Conservation (phyloP, 176 grass and related monocot genomes). For the Ananas comosus region DNA sequence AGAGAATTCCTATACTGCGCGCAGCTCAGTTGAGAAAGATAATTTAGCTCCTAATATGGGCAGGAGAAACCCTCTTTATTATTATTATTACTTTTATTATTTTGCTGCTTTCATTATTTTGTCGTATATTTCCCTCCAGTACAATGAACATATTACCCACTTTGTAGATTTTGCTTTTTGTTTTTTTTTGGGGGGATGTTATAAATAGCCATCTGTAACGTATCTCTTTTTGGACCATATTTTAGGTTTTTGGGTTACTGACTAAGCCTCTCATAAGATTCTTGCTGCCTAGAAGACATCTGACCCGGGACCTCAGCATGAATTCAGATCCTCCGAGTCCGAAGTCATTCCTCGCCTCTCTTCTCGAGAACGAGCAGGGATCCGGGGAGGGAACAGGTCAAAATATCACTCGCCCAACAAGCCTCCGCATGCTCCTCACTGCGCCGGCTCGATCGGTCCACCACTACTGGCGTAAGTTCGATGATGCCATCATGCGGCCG, state of each 20-base stretch:
- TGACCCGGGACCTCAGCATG: conserved; percentile 40
- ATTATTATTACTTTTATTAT: too few relatives aligned
- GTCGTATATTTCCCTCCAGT: too few relatives aligned
- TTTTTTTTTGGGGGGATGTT: neutral
- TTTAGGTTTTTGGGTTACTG: conserved; percentile 80
- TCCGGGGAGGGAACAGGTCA: conserved; percentile 19
- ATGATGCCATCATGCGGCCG: conserved; percentile 67
- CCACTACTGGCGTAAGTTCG: conserved; percentile 84
- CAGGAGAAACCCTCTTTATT: too few relatives aligned
- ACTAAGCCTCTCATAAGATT: conserved; percentile 74
- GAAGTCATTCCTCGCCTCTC: conserved; percentile 52
- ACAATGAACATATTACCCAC: neutral
- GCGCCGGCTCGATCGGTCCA: conserved; percentile 59
- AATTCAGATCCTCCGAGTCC: conserved; percentile 62
- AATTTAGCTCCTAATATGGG: too few relatives aligned
- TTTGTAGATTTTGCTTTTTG: neutral
- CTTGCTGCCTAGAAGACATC: conserved; percentile 37
- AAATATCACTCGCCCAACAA: conserved; percentile 39
- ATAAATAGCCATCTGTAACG: neutral
- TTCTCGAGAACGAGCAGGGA: conserved; percentile 23
- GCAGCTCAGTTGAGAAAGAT: too few relatives aligned
- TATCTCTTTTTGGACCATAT: neutral
- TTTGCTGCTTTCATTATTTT: too few relatives aligned
- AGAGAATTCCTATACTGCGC: too few relatives aligned
- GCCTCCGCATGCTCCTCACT: conserved; percentile 54